These are phyloP conservation scores for Wallemia ichthyophaga DNA, from an alignment of 1,284 basidiomycete species.

Conservation along the genomic window DNA sequence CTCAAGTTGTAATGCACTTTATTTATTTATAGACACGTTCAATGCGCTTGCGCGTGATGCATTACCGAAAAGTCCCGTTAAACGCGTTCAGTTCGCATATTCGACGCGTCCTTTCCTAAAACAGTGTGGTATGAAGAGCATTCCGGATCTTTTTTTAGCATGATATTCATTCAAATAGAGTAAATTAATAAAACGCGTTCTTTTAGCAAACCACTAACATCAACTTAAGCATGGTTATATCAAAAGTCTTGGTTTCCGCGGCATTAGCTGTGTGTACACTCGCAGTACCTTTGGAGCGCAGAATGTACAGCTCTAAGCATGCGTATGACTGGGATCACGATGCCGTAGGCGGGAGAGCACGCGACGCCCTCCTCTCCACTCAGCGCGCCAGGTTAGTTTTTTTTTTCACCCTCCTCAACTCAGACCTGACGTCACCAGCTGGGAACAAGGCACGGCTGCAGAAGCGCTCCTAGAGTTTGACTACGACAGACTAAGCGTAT, in stretches of 20 bases:
- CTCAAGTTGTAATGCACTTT: no score
- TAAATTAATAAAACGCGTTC: no score
- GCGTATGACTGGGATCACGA: neutral
- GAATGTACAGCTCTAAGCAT: neutral
- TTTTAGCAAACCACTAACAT: no score
- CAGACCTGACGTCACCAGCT: slow-evolving; percentile 19
- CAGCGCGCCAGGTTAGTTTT: neutral
- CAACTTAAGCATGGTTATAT: no score
- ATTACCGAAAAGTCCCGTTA: no score
- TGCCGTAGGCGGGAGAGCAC: neutral
- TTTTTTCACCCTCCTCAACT: neutral
- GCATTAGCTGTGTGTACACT: neutral
- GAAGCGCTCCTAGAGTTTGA: slow-evolving; percentile 39
- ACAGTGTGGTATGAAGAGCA: no score
- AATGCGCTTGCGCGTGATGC: no score
- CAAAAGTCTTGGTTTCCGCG: neutral
- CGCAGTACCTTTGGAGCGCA: neutral
- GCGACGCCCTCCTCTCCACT: neutral
- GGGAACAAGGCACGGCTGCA: slow-evolving; percentile 51
- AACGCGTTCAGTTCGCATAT: neutral
- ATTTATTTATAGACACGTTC: neutral
- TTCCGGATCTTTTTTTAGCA: neutral
- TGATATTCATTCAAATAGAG: no score
- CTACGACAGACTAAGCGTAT: slow-evolving; percentile 31
- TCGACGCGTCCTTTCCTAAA: no score